Evolutionary conservation across 768 basidiomycete species (phyloP).

Genomic region (Tricholoma flavovirens): DNA sequence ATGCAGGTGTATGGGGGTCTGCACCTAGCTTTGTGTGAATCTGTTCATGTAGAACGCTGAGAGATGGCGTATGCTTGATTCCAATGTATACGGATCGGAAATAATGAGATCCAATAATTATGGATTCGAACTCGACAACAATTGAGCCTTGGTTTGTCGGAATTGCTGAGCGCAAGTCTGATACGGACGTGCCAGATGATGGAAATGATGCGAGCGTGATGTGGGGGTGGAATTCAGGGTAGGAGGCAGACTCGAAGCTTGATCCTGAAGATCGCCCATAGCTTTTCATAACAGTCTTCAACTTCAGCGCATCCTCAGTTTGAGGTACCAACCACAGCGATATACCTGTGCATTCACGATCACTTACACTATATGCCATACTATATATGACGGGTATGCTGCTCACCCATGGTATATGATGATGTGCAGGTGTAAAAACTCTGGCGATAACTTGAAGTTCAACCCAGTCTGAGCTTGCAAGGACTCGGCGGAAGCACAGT

Average conservation of each 20-base stretch:
- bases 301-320: constrained; percentile 32
- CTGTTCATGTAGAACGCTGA: constrained; percentile 42
- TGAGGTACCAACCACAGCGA: constrained; percentile 70
- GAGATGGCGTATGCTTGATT: constrained; percentile 37
- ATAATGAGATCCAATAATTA: constrained; percentile 57
- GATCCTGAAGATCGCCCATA: constrained; percentile 17
- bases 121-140: constrained; percentile 41
- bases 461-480: too few relatives aligned
- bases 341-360: constrained; percentile 33
- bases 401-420: background rate
- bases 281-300: constrained; percentile 44
- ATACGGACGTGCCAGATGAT: constrained; percentile 19
- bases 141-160: constrained; percentile 30
- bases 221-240: constrained; percentile 62
- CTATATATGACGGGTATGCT: background rate
- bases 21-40: constrained; percentile 35
- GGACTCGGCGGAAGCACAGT: too few relatives aligned
- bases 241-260: constrained; percentile 24
- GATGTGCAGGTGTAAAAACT: too few relatives aligned
- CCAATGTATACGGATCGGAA: constrained; percentile 66
- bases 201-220: constrained; percentile 57
- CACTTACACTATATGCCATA: background rate
- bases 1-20: constrained; percentile 47
- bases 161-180: constrained; percentile 35
- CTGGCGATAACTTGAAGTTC: too few relatives aligned